Base-by-base conservation (phyloP, 768 basidiomycete genomes). In the Tulasnella sp. region DNA sequence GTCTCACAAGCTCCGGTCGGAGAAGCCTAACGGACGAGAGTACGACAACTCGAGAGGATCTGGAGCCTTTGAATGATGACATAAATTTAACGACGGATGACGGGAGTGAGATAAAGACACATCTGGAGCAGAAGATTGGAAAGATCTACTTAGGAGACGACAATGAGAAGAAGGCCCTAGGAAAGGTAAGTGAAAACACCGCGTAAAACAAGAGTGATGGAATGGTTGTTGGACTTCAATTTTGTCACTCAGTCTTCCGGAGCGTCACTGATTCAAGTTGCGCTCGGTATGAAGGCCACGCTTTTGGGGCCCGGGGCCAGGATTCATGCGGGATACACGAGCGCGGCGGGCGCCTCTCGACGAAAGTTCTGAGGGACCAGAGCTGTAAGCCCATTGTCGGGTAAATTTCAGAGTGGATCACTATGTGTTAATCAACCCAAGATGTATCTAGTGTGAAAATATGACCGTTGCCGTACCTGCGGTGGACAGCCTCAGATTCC, bases 271-370 rank as follows among this genome's bases (percentile, higher is more conserved):
- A 62, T 82, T 5, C 76, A 77, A 63, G 72, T 73, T 4, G 82
- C 81, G 2, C 72, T 83, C 12, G 78, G 80, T 60, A 69, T 83
- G 9, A 84, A 83, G 67, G 75, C 74, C 29, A 74, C 75, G 1
- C 77, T 79, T 84, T 82, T 84, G 3, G 10, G 10, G 4, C 22
- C 24, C 9, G 44, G 44, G 17, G 21, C 43, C 54, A 66, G 53
- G 62, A 63, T 5, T 49, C 62, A 45, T 51, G 52, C 24, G 45
- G 54, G 25, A 49, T 48, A 51, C 29, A 45, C 53, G 30, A 49
- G 15, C 15, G 15, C 5, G 15, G 34, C 5, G 34, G 34, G 34
- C n/a, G 51, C 22, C 50, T 48, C 46, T 2, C 49, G 52, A 3
- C 41, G 44, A 48, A 52, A 60, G 45, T 60, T 60, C 34, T 61